Percentiles rank a stretch among this genome's conserved stretches.
Conservation (phyloP, 2,329 filamentous ascomycete species). For the Fusarium sororula region DNA sequence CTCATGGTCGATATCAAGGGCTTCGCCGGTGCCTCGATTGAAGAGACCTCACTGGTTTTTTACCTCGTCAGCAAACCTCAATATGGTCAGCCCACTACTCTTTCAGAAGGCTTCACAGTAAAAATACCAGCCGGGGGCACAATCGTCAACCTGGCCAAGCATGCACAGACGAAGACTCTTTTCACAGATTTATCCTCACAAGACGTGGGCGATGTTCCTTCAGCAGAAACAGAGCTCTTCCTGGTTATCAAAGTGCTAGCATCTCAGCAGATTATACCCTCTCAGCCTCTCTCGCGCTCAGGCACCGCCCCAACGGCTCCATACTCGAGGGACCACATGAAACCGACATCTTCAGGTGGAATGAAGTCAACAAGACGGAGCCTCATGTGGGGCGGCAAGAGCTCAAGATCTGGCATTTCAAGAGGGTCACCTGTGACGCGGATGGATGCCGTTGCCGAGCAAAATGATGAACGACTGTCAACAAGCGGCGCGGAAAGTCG, state of each 20-base stretch:
- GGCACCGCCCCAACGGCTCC: constrained; percentile 55
- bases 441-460: constrained; percentile 67
- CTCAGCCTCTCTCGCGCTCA: constrained; percentile 61
- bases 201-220: constrained; percentile 71
- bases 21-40: constrained; percentile 79
- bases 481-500: constrained; percentile 52
- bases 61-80: constrained; percentile 79
- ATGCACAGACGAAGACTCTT: constrained; percentile 79
- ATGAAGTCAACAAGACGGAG: constrained; percentile 68
- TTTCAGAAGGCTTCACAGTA: constrained; percentile 86
- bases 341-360: constrained; percentile 59
- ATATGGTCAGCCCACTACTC: constrained; percentile 68
- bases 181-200: constrained; percentile 86
- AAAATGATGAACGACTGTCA: constrained; percentile 52
- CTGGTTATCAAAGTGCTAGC: constrained; percentile 83
- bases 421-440: constrained; percentile 58
- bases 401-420: constrained; percentile 63
- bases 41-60: constrained; percentile 78
- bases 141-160: constrained; percentile 70
- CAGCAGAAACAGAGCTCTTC: constrained; percentile 78
- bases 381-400: constrained; percentile 75
- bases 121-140: constrained; percentile 79
- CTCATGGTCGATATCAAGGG: constrained; percentile 85
- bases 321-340: constrained; percentile 55
- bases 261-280: constrained; percentile 57